Conservation (phyloP, 768 basidiomycete species). For the Nidula microcarpa region DNA sequence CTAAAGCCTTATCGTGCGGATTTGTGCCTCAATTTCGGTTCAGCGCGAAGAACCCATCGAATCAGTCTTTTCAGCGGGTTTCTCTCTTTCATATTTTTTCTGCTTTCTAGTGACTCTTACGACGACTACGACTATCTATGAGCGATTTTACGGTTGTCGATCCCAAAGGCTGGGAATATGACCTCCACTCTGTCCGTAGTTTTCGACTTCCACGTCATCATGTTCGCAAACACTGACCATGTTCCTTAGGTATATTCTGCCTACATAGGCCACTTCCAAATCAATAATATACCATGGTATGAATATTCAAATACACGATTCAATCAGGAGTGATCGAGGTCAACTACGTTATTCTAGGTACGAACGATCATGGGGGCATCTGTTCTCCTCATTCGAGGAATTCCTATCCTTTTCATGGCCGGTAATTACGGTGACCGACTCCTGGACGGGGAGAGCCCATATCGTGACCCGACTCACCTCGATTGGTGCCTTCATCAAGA, state of each 20-base stretch:
- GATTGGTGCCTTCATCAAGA: slow-evolving; percentile 73
- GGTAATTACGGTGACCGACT: slow-evolving; percentile 71
- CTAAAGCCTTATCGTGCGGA: background rate
- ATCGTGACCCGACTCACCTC: slow-evolving; percentile 75
- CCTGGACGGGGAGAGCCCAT: slow-evolving; percentile 68
- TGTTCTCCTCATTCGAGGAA: slow-evolving; percentile 75
- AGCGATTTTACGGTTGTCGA: slow-evolving; percentile 72
- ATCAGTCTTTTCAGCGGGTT: too few relatives aligned
- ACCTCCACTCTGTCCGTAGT: slow-evolving; percentile 66
- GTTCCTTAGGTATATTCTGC: slow-evolving; percentile 56
- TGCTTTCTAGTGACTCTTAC: background rate
- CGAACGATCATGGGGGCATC: slow-evolving; percentile 75
- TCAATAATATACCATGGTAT: slow-evolving; percentile 66
- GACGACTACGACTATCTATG: slow-evolving; percentile 27
- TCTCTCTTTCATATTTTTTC: background rate
- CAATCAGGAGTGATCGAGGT: background rate
- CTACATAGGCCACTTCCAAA: slow-evolving; percentile 77
- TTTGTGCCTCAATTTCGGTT: background rate
- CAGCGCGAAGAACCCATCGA: background rate
- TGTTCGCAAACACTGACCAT: background rate
- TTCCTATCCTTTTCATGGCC: slow-evolving; percentile 86
- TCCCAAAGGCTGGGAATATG: slow-evolving; percentile 76
- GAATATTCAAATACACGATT: slow-evolving; percentile 2
- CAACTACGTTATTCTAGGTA: slow-evolving; percentile 43
- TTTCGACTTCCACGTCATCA: slow-evolving; percentile 1